Evolutionary conservation across 371 early-diverging fungal genomes (phyloP), one percentile per base, ranked within the genome.

Genomic region (Mucor indicus): DNA sequence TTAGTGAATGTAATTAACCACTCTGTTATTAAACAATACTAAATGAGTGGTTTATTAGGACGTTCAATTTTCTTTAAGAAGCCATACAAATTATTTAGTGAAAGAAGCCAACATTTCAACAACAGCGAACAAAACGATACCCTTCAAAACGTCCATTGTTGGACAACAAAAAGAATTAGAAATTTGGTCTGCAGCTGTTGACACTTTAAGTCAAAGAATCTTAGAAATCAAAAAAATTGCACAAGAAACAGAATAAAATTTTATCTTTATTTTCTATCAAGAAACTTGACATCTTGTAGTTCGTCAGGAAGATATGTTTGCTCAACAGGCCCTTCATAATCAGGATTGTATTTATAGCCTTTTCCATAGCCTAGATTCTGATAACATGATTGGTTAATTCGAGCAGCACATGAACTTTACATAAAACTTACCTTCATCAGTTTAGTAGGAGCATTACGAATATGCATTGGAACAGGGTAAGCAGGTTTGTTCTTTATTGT

Each of bases 281-380:
- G 57, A 54, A 86, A 90, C 19, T 75, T 67, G 15, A 60, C 50
- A 29, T 53, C 57, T 45, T 68, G 62, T n/a, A 87, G 41, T 22
- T 77, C 84, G 17, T 75, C 78, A 8, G 92, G 92, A 1, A 92
- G 64, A 64, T 90, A 92, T 3, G 77, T 80, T 48, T 91, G 92
- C 5, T 89, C 80, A 0, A 90, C 81, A 0, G 86, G 85, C n/a
- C 57, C 84, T 8, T 75, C 73, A 47, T 74, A 86, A 50, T 83
- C 85, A 3, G 94, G 93, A 56, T 88, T 90, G 58, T 92, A 93
- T 50, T 86, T 87, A 70, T 93, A 93, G 1, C 78, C 91, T 35
- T 82, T 51, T 1, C 82, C 82, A 55, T 89, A 93, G 1, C 86
- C 89, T 24, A 92, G 53, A 25, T 90, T 68, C 65, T 81, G 60